Conservation (phyloP, 2,329 filamentous ascomycete species). For the Colletotrichum chrysophilum region DNA sequence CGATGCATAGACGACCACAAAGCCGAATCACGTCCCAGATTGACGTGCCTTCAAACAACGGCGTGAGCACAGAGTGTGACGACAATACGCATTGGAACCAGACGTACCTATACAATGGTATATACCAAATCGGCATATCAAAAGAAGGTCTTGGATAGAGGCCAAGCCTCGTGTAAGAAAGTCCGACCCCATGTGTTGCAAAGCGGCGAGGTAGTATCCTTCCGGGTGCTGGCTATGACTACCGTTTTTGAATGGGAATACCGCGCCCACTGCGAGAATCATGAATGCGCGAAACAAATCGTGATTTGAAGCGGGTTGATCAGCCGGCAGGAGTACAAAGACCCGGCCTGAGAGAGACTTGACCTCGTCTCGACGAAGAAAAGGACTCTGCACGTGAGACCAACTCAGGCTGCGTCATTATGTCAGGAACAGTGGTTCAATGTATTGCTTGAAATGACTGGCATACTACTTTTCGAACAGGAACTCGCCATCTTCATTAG, state of each 20-base stretch:
- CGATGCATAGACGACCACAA: constrained; percentile 44
- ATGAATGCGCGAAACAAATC: constrained; percentile 40
- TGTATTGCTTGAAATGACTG: not conserved
- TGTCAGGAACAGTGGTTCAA: not conserved
- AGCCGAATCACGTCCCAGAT: constrained; percentile 46
- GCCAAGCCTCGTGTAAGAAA: constrained; percentile 35
- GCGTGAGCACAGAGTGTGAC: too few relatives aligned
- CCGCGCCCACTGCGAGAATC: constrained; percentile 40
- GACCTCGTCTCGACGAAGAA: constrained; percentile 30
- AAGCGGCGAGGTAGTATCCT: constrained; percentile 43
- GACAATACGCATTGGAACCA: not conserved
- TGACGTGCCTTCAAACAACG: constrained; percentile 30
- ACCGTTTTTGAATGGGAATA: constrained; percentile 37
- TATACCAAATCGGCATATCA: constrained; percentile 45
- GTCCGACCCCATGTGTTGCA: constrained; percentile 32
- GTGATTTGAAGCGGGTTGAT: constrained; percentile 18
- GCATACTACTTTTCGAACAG: constrained; percentile 24
- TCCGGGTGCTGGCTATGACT: constrained; percentile 38
- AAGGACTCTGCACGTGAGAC: constrained; percentile 29
- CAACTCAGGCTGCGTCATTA: constrained; percentile 16
- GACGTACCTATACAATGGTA: constrained; percentile 43
- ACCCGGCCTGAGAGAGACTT: constrained; percentile 23
- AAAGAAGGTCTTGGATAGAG: constrained; percentile 43
- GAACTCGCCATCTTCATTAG: not conserved
- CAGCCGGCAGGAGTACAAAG: constrained; percentile 10